Evolutionary conservation across 2,329 filamentous ascomycete genomes (phyloP), one percentile per base, ranked within the genome.

Genomic region (Penicillium sp.): DNA sequence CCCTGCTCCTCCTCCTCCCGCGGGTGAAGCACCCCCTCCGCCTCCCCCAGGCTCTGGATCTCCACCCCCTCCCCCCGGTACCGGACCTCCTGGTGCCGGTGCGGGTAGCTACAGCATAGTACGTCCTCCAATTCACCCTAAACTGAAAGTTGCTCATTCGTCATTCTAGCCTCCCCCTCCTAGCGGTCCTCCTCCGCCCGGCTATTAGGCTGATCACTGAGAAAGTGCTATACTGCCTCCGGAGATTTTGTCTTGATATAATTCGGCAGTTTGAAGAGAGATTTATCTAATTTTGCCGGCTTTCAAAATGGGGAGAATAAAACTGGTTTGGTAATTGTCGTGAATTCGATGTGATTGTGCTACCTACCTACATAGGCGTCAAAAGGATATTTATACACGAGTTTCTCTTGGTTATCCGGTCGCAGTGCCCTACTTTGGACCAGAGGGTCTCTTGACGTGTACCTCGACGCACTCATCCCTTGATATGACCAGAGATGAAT

Each of bases 31-130:
- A 9, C 68, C 71, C 8, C 70, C 84, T 50, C 85, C 86, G 12
- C 85, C 85, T 16, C 84, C 85, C 18, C 83, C 84, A 3, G 81
- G 81, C 43, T 81, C 82, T 33, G 76, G 80, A 24, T 79, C 81
- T 52, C 83, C 83, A 28, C 85, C 85, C 10, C 84, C 81, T 31
- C 80, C 80, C 26, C 76, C 81, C 12, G 51, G 50, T 28, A 39
- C 46, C 4, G 36, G 34, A 3, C 34, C 36, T 5, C 36, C 36
- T 10, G 36, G 36, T 38, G 77, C 79, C n/a, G 80, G 80, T 45
- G 76, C 69, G 44, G 65, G 58, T 42, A 55, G 80, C 44, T 90
- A 89, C 67, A 84, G 81, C 62, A 79, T 85, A 63, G 87, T 88
- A 81, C 63, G 84, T 13, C 8, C 42, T 49, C 12, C 31, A 41